Evolutionary conservation across 176 grass and related monocot species (phyloP), one percentile per base, ranked within the genome.

Genomic region (Secale cereale): DNA sequence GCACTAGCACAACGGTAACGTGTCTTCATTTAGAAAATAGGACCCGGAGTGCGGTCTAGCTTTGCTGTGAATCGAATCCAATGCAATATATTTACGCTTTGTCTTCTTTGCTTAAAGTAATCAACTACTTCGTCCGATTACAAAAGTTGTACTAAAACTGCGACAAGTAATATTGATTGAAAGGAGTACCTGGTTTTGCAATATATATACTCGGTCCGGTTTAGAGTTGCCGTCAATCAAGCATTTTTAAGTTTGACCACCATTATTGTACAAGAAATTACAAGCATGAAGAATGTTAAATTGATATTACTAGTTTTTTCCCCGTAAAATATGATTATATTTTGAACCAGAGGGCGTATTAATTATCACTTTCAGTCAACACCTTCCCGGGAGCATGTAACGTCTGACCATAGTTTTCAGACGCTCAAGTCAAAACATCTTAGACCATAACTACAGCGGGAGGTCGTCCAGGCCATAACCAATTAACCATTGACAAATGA

Each of bases 331-430:
- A 22, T 56, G 52, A 8, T 14, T 40, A 68, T n/a, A 12, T n/a
- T 3, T 0, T 70, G 66, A 39, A 37, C 3, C 17, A n/a, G 65
- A 68, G 65, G 66, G 66, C 5, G 5, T 33, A 77, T 70, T 85
- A 52, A 1, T 45, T 45, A 45, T 45, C 41, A 1, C 41, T 13
- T 45, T 62, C 65, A 59, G 59, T 78, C 84, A 87, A 83, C 74
- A 86, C 56, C 73, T 82, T 78, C 59, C 57, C 41, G 11, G 2
- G 26, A 67, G 13, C 35, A 4, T 48, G n/a, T 7, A 74, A 36
- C 3, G 30, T 50, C 68, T 87, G 80, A 90, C 75, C 46, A 75
- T 17, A 32, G 73, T 75, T 86, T 83, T 59, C 59, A 31, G 59
- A 79, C 13, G 27, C 74, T 77, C 19, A 66, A 59, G 79, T 83